A percentile compares a stretch with the other conserved stretches of the same genome.
phyloP scores from a whole-genome alignment of 768 basidiomycete genomes.

The Rhizopogon salebrosus region DNA sequence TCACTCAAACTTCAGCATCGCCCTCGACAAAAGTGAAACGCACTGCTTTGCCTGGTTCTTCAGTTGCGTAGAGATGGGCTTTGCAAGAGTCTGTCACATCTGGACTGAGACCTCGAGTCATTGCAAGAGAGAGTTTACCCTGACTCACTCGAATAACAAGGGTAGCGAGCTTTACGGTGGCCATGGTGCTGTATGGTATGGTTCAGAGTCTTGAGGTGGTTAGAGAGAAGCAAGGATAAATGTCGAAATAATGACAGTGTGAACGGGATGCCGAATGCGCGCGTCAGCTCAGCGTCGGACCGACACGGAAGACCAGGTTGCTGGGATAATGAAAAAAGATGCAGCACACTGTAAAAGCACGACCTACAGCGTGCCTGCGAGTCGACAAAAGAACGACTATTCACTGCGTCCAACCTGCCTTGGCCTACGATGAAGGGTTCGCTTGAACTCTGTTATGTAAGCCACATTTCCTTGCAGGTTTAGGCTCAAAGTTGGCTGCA shows the following conservation, averaged over 20 bases:
- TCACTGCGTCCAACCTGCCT: too few species aligned
- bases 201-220: background rate
- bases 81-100: constrained; percentile 64
- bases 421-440: too few species aligned
- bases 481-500: background rate
- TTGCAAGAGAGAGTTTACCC: background rate
- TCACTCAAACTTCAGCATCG: background rate
- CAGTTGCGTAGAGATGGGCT: constrained; percentile 67
- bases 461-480: too few species aligned
- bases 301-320: background rate
- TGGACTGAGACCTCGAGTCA: background rate
- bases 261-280: background rate
- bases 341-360: too few species aligned
- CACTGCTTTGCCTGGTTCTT: constrained; percentile 73
- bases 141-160: constrained; percentile 65
- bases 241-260: background rate
- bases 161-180: constrained; percentile 68
- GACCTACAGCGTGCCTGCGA: background rate
- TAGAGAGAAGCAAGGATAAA: too few species aligned
- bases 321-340: background rate
- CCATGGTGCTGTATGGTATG: constrained; percentile 39
- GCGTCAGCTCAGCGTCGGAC: background rate
- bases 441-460: too few species aligned
- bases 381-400: too few species aligned
- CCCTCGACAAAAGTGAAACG: constrained; percentile 12